A percentile compares a stretch with the other conserved stretches of the same genome.
Evolutionary conservation across 2,329 filamentous ascomycete species (phyloP).

Genomic region (Pseudocercospora musae): DNA sequence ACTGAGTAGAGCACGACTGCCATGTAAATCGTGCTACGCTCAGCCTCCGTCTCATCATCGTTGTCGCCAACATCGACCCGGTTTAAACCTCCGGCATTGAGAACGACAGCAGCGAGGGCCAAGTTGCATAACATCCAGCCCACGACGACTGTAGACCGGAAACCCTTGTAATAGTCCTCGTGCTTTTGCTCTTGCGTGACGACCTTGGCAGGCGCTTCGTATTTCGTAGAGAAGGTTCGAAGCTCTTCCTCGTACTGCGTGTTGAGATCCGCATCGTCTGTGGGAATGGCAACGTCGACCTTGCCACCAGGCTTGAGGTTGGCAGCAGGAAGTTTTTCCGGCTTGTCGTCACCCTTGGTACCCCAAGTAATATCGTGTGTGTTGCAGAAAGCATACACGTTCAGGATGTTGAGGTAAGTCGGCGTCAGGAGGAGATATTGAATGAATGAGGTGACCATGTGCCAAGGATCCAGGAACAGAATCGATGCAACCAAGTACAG

Average conservation of each 20-base stretch:
- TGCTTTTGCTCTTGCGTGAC: conserved; percentile 71
- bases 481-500: conserved; percentile 90
- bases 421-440: conserved; percentile 95
- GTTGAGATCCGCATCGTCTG: conserved; percentile 92
- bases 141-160: conserved; percentile 85
- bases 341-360: conserved; percentile 95
- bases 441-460: conserved; percentile 91
- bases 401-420: conserved; percentile 96
- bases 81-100: conserved; percentile 51
- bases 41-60: conserved; percentile 46
- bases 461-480: conserved; percentile 97
- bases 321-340: conserved; percentile 83
- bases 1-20: conserved; percentile 85
- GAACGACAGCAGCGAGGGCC: conserved; percentile 76
- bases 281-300: conserved; percentile 80
- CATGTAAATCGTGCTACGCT: conserved; percentile 77
- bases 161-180: conserved; percentile 97
- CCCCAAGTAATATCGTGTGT: conserved; percentile 98
- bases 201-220: conserved; percentile 65
- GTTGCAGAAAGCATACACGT: conserved; percentile 98
- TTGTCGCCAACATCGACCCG: conserved; percentile 31
- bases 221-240: conserved; percentile 68
- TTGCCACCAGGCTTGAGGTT: conserved; percentile 92
- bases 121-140: conserved; percentile 98
- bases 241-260: conserved; percentile 90